Base-by-base conservation (phyloP, 2,329 filamentous ascomycete species). In the Fusarium poae region DNA sequence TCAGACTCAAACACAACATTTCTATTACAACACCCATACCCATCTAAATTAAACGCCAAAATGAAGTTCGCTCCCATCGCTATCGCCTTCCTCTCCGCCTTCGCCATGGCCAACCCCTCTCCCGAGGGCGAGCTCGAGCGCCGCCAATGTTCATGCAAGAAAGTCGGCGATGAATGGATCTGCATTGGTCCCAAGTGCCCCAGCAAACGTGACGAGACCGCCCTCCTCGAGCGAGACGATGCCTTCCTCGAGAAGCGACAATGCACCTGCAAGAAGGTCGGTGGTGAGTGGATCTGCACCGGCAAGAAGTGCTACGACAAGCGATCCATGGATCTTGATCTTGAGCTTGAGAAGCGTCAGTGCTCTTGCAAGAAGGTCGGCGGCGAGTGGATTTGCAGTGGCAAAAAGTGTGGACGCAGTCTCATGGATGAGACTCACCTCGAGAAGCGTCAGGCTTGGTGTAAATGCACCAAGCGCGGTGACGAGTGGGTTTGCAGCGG, bases 11-110 rank as follows among this genome's bases (percentile, higher is more conserved):
- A n/a, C 1, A 23, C 3, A 21, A 34, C 29, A 25, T 6, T 3
- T 8, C 32, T 6, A 34, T 15, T 18, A 34, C 32, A 34, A 18
- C 32, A 25, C 7, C 16, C 6, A 6, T 0, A 4, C 6, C 1
- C 2, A 18, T 25, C 3, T 15, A n/a, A n/a, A n/a, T 0, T 18
- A 32, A n/a, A 20, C 30, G 60, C 25, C 9, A 65, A 32, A n/a
- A 68, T 68, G 64, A 68, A 60, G 43, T 52, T 65, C 29, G 18
- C 54, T 11, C 20, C 46, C 2, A 3, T 68, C 5, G 51, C 54
- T 18, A 13, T 64, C 7, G 37, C 64, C 23, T 25, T 68, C 29
- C 63, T 68, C 40, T 61, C 65, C 16, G 44, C 65, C 43, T 25
- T 68, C 10, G 39, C 59, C 21, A 29, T 62, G 3, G 64, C 65